These are phyloP conservation scores for Ogataea neopini DNA, from an alignment of 805 yeast species.

Conservation along the genomic window DNA sequence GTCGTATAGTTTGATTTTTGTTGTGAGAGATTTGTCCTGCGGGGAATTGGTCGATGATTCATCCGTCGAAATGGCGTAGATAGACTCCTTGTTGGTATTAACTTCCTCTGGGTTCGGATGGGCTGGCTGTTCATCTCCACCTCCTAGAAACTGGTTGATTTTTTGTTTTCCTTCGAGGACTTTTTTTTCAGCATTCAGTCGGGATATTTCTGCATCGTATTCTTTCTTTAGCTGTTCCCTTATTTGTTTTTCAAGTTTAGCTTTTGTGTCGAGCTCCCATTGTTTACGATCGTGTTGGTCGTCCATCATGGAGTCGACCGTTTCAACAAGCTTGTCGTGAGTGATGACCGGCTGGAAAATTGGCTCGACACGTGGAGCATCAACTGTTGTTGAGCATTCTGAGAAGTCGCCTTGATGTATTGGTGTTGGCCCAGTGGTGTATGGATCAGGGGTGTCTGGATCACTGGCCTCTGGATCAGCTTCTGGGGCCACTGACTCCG, in stretches of 20 bases:
- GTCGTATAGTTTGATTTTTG: conserved; percentile 5
- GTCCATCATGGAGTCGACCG: conserved; percentile 15
- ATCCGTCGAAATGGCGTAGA: conserved; percentile 19
- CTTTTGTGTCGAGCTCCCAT: conserved; percentile 14
- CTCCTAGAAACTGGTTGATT: conserved; percentile 1
- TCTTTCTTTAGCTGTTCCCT: conserved; percentile 15
- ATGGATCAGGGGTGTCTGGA: background rate
- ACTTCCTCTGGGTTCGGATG: conserved; percentile 16
- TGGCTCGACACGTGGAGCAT: too few relatives aligned
- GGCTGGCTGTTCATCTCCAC: background rate
- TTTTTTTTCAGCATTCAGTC: conserved; percentile 9
- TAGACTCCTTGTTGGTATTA: conserved; percentile 31
- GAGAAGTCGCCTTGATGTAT: too few relatives aligned
- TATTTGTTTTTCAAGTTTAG: conserved; percentile 16
- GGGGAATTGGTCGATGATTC: background rate
- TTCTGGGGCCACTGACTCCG: background rate
- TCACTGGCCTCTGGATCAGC: background rate
- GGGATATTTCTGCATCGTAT: conserved; percentile 10
- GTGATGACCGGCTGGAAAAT: too few relatives aligned
- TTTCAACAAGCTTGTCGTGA: conserved; percentile 26
- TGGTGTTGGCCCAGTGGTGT: too few relatives aligned
- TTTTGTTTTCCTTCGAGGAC: conserved; percentile 5
- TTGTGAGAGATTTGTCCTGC: conserved; percentile 8
- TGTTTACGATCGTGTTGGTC: conserved; percentile 5
- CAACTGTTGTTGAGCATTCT: too few relatives aligned